Evolutionary conservation across 345 rosid genomes (phyloP), one percentile per base, ranked within the genome.

Genomic region (Angophora floribunda): DNA sequence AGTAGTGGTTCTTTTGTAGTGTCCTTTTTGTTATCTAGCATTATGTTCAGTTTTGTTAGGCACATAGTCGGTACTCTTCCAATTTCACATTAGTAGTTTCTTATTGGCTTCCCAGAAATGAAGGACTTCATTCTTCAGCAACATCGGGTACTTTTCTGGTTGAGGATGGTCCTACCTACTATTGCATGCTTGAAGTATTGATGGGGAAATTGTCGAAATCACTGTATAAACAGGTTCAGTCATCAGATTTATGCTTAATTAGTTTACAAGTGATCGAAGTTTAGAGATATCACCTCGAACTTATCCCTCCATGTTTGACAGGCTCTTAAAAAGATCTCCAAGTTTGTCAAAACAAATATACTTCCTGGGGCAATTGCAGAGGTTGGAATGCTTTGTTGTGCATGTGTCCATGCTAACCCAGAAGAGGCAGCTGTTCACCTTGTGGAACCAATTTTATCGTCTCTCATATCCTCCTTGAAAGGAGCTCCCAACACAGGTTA

Each of bases 311-410:
- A 78, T 89, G 85, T 45, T 79, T 89, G 82, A 91, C 95, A 98
- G 99, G 99, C 98, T 87, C 92, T 98, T 93, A 96, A 93, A 94
- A 97, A 97, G 93, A 96, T 98, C 90, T 94, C 99, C 57, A 98
- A 98, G 93, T 98, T 98, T 92, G 98, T 98, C 53, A 92, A 90
- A 91, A 93, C 97, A 90, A 98, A 94, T 91, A 96, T 98, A 93
- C 99, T 98, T 91, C 99, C 99, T 85, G 99, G 99, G 89, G 99
- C 99, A 90, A 91, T 98, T 92, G 99, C 99, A 14, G 99, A 98
- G 94, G 98, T 98, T 88, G 99, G 99, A 90, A 92, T 96, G 90
- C 99, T 98, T 93, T 97, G 99, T 89, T 95, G 99, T 93, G 99
- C 99, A 78, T 97, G 98, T 92, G 95, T 98, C 92, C 99, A 97